A percentile compares a stretch with the other conserved stretches of the same genome.
These are phyloP conservation scores for Termitomyces sp. DNA, from an alignment of 768 basidiomycete genomes.

Conservation along the genomic window DNA sequence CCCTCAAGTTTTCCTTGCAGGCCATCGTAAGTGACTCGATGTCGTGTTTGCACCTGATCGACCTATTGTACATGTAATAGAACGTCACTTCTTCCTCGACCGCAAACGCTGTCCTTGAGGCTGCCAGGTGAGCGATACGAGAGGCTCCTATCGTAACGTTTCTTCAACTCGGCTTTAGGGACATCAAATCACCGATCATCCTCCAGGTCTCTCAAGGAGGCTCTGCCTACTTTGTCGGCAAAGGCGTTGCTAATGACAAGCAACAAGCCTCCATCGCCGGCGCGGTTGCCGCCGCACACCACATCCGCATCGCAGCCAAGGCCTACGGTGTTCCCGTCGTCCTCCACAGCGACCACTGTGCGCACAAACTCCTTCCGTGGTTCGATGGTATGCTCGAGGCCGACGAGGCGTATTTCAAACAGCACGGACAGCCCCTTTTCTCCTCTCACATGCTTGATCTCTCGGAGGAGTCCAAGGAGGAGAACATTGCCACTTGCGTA, in stretches of 20 bases:
- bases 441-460: conserved; percentile 99
- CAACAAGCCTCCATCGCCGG: conserved; percentile 95
- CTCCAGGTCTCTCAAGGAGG: conserved; percentile 98
- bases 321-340: conserved; percentile 95
- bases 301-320: conserved; percentile 83
- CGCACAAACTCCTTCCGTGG: conserved; percentile 96
- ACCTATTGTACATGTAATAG: conserved; percentile 31
- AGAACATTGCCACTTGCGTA: conserved; percentile 91
- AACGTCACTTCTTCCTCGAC: conserved; percentile 97
- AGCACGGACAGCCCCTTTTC: conserved; percentile 83
- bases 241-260: conserved; percentile 90
- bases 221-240: conserved; percentile 92
- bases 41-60: conserved; percentile 6
- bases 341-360: conserved; percentile 98
- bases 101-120: conserved; percentile 92
- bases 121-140: conserved; percentile 61
- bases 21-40: conserved; percentile 63
- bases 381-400: conserved; percentile 99
- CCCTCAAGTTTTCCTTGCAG: conserved; percentile 28
- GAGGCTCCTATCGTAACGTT: background rate
- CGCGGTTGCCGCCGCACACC: conserved; percentile 88
- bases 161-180: conserved; percentile 39
- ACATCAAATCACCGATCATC: conserved; percentile 96
- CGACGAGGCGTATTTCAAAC: conserved; percentile 88
- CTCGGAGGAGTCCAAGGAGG: conserved; percentile 86